A percentile compares a stretch with the other conserved stretches of the same genome.
phyloP scores from a whole-genome alignment of 1,284 basidiomycete genomes.

The Moniliophthora roreri region DNA sequence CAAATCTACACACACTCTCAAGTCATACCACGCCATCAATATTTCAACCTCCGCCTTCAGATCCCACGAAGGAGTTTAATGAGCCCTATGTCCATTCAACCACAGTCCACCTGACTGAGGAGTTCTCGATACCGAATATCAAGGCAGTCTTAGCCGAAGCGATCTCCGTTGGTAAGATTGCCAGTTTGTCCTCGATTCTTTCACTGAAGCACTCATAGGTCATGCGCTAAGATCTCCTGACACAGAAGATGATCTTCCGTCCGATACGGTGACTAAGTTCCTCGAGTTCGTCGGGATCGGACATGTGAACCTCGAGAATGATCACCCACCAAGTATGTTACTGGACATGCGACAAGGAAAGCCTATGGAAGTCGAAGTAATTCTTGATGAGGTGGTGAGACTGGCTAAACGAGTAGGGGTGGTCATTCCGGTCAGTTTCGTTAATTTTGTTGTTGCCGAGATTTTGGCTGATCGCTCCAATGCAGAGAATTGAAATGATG shows the following conservation, averaged over 20 bases:
- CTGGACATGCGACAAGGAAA: slow-evolving; percentile 52
- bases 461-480: background rate
- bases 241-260: slow-evolving; percentile 40
- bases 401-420: slow-evolving; percentile 47
- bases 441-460: slow-evolving; percentile 8
- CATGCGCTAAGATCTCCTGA: slow-evolving; percentile 51
- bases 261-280: slow-evolving; percentile 36
- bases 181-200: background rate
- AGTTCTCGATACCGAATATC: slow-evolving; percentile 48
- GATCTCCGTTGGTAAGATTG: slow-evolving; percentile 36
- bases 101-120: slow-evolving; percentile 44
- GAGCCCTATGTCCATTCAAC: slow-evolving; percentile 38
- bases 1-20: background rate
- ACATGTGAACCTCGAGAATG: slow-evolving; percentile 41
- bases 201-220: slow-evolving; percentile 27
- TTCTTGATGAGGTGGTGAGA: slow-evolving; percentile 59
- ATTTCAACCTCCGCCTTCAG: slow-evolving; percentile 46
- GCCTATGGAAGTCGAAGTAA: slow-evolving; percentile 67
- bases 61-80: slow-evolving; percentile 29
- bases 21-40: slow-evolving; percentile 49
- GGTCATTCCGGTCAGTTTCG: slow-evolving; percentile 47
- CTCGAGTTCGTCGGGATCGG: slow-evolving; percentile 31
- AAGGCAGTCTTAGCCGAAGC: slow-evolving; percentile 47
- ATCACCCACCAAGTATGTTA: slow-evolving; percentile 59
- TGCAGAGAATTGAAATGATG: slow-evolving; percentile 48